Conservation (phyloP, 331 rosid genomes). For the Arachis monticola region DNA sequence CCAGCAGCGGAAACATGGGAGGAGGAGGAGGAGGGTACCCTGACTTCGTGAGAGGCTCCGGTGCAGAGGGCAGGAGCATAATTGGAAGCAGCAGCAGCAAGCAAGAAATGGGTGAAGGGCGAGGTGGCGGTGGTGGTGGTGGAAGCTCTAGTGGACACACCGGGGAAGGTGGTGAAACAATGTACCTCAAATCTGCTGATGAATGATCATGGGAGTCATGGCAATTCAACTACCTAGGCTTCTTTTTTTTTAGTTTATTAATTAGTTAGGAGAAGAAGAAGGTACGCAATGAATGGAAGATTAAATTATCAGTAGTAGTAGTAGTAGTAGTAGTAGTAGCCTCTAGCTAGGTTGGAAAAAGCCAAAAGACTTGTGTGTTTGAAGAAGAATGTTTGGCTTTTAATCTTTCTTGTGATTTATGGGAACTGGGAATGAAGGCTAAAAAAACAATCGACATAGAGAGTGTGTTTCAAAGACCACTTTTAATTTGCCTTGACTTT, state of each 20-base stretch:
- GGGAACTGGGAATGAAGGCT: constrained; percentile 22
- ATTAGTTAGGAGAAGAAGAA: no score
- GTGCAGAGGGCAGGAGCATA: constrained; percentile 63
- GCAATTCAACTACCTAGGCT: no score
- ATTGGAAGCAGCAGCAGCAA: constrained; percentile 70
- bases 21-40: constrained; percentile 78
- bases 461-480: neutral
- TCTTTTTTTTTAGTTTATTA: no score
- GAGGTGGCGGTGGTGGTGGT: constrained; percentile 80
- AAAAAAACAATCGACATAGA: neutral
- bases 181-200: constrained; percentile 77
- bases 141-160: constrained; percentile 51
- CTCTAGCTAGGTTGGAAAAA: no score
- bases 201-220: constrained; percentile 54
- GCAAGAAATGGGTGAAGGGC: constrained; percentile 73
- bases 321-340: no score
- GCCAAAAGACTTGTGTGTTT: no score
- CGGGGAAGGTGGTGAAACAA: constrained; percentile 80
- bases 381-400: no score
- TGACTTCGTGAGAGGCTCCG: constrained; percentile 64
- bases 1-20: constrained; percentile 54
- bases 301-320: no score
- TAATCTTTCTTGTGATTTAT: no score
- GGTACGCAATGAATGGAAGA: no score
- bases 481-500: constrained; percentile 36